Evolutionary conservation across 768 basidiomycete genomes (phyloP).

Genomic region (Suillus subalutaceus): DNA sequence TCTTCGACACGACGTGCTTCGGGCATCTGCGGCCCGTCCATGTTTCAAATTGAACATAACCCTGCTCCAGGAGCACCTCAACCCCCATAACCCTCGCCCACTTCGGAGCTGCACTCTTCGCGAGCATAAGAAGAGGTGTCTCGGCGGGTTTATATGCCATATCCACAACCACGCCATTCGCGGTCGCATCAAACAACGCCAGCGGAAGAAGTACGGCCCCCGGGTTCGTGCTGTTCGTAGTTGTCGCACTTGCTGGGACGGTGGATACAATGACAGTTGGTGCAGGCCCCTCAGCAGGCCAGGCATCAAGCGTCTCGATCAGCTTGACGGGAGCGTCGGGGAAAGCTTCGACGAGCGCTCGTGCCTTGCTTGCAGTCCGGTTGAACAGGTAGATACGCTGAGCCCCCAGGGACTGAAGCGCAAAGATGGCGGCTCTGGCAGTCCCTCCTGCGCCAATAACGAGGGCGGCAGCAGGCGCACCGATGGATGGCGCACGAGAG

Average conservation of each 20-base stretch:
- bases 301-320: conserved; percentile 57
- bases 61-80: conserved; percentile 88
- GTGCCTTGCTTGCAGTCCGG: conserved; percentile 76
- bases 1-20: conserved; percentile 43
- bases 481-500: conserved; percentile 41
- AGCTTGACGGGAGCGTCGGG: conserved; percentile 62
- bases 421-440: conserved; percentile 91
- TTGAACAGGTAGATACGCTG: conserved; percentile 84
- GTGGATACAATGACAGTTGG: conserved; percentile 87
- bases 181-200: conserved; percentile 56
- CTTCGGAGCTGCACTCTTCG: conserved; percentile 46
- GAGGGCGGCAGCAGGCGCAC: conserved; percentile 53
- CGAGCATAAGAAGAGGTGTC: conserved; percentile 79
- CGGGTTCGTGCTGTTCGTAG: conserved; percentile 36
- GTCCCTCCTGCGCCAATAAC: conserved; percentile 97
- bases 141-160: conserved; percentile 92
- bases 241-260: conserved; percentile 73
- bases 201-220: conserved; percentile 54
- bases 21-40: conserved; percentile 80
- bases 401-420: conserved; percentile 70
- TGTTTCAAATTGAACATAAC: conserved; percentile 78
- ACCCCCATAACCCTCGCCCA: conserved; percentile 82
- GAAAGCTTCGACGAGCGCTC: conserved; percentile 69
- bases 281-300: conserved; percentile 46
- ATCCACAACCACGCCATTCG: conserved; percentile 83